These are phyloP conservation scores for Dactylellina drechsleri DNA, from an alignment of 2,329 filamentous ascomycete species.

Conservation along the genomic window DNA sequence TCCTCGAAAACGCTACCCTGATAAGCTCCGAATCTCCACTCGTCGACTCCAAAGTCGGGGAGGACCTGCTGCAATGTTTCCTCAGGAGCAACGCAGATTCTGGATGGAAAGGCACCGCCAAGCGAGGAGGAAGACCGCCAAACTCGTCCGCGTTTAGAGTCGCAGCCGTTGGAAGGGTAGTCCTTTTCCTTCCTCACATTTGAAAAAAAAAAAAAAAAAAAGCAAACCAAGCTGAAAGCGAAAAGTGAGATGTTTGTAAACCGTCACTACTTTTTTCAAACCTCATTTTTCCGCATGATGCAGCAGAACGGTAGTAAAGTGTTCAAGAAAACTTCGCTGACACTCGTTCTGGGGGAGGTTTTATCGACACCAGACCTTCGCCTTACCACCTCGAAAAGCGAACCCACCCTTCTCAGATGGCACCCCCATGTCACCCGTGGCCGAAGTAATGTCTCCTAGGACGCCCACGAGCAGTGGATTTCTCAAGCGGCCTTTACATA, in stretches of 20 bases:
- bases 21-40: conserved; percentile 77
- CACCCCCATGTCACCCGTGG: conserved; percentile 64
- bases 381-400: conserved; percentile 72
- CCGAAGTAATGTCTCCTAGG: conserved; percentile 62
- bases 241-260: conserved; percentile 49
- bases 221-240: conserved; percentile 31
- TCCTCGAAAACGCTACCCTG: conserved; percentile 70
- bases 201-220: conserved; percentile 7
- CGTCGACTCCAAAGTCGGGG: conserved; percentile 73
- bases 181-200: conserved; percentile 62
- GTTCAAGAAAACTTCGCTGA: conserved; percentile 22
- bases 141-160: conserved; percentile 72
- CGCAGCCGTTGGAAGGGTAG: conserved; percentile 81
- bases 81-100: conserved; percentile 71
- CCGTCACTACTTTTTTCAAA: conserved; percentile 41
- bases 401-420: conserved; percentile 67
- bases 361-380: conserved; percentile 64
- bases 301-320: conserved; percentile 30
- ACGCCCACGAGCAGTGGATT: conserved; percentile 59
- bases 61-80: conserved; percentile 74
- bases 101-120: conserved; percentile 74
- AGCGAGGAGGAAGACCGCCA: conserved; percentile 65
- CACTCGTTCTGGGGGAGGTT: conserved; percentile 5
- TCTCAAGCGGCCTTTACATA: conserved; percentile 70
- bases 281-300: conserved; percentile 47